A percentile compares a stretch with the other conserved stretches of the same genome.
Evolutionary conservation across 75 land plant genomes (phyloP).

Genomic region (Gnetum montanum): DNA sequence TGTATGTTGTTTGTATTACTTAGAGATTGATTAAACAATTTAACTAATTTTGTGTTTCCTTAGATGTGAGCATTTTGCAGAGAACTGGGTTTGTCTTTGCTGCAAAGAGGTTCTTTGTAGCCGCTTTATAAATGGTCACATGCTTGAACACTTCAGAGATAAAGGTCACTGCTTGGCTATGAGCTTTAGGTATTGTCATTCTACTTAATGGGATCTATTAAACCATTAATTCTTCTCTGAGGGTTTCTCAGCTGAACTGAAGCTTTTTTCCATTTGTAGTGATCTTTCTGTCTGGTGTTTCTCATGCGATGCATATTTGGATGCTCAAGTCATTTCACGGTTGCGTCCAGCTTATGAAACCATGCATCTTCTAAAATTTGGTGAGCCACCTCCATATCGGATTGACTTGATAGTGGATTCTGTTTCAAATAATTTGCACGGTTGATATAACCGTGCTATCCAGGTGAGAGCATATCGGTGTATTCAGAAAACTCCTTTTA

Average conservation of each 20-base stretch:
- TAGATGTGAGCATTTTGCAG: conserved; percentile 60
- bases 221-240: neutral
- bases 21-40: too few relatives aligned
- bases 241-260: neutral
- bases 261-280: conserved; percentile 23
- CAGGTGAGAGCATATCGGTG: too few relatives aligned
- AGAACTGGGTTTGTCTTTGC: conserved; percentile 78
- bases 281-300: conserved; percentile 94
- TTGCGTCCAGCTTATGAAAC: conserved; percentile 66
- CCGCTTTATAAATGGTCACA: conserved; percentile 85
- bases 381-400: conserved; percentile 14
- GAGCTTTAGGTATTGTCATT: conserved; percentile 57
- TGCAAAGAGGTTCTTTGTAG: conserved; percentile 80
- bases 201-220: neutral
- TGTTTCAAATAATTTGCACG: neutral
- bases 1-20: too few relatives aligned
- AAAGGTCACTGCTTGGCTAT: conserved; percentile 55
- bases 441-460: too few relatives aligned
- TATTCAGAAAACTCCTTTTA: too few relatives aligned
- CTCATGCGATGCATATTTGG: conserved; percentile 70
- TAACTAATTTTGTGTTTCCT: conserved; percentile 9
- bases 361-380: conserved; percentile 57
- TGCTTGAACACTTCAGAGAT: conserved; percentile 61
- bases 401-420: neutral
- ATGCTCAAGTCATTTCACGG: conserved; percentile 63